Evolutionary conservation across 306 rosid genomes (phyloP), one percentile per base, ranked within the genome.

Genomic region (Acacia acuminata): DNA sequence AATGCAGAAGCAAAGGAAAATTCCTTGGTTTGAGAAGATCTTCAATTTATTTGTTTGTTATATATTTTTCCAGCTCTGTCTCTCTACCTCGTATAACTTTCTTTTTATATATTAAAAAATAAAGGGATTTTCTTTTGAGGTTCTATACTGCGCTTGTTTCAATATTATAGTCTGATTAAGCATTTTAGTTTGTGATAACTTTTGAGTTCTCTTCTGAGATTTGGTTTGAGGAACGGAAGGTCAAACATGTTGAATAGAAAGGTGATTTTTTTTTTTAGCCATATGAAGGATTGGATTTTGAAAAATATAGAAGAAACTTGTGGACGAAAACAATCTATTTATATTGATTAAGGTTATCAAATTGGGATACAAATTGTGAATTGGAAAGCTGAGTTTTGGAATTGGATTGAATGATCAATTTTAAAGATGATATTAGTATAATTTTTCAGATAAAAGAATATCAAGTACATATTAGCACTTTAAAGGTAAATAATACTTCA

Each of bases 1-100:
- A 92, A 83, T 36, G 70, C 73, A 79, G 85, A 89, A 73, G 72
- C 78, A 73, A 71, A 63, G 87, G 85, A 82, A 83, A 77, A 77
- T 55, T 53, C 77, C 27, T 30, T 83, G 75, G 73, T 73, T 44
- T 79, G 71, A 40, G 50, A 10, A 69, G 42, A 19, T 2, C 19
- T 40, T 10, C 24, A 10, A 36, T 69, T 69, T 40, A 19, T 69
- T 36, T 22, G 48, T 60, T 71, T 42, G 1, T 58, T 71, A 42
- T 44, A n/a, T 24, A 10, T 12, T 6, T 15, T 71, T 71, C 73
- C 27, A 34, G 32, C 22, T 40, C 51, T 14, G 15, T 72, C 24
- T 47, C 76, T 7, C 10, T 12, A 22, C n/a, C 12, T n/a, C 22
- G 5, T 24, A 73, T 47, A 73, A 44, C 44, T 30, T 48, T 73